Percentiles rank a stretch among this genome's conserved stretches.
phyloP scores from a whole-genome alignment of 257 asterid species.

The Marsdenia floribunda region DNA sequence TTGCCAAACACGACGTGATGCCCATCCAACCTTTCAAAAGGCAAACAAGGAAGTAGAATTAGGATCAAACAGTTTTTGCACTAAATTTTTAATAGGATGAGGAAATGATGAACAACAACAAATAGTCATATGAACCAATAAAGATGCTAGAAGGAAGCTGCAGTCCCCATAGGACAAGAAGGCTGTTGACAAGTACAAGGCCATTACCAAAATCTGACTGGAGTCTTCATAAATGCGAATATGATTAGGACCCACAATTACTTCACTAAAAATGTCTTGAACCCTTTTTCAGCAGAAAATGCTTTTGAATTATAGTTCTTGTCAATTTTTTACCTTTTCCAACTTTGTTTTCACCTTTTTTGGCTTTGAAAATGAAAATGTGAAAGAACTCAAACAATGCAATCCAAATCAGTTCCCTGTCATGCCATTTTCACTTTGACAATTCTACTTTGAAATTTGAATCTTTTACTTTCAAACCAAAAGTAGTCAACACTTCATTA shows the following conservation, averaged over 20 bases:
- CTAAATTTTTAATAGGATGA: neutral
- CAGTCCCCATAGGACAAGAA: neutral
- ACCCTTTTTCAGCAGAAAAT: neutral
- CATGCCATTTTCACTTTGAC: neutral
- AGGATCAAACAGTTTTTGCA: neutral
- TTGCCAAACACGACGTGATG: slow-evolving; percentile 90
- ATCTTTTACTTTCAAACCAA: neutral
- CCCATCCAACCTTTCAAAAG: slow-evolving; percentile 69
- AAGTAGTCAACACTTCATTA: neutral
- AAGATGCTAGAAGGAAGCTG: too few species aligned
- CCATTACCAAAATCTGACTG: neutral
- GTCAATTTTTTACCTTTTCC: neutral
- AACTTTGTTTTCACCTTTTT: neutral
- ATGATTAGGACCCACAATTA: too few species aligned
- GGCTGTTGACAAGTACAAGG: neutral
- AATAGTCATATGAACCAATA: neutral
- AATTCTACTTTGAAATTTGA: neutral
- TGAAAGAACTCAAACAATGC: neutral
- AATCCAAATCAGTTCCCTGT: neutral
- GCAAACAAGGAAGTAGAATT: slow-evolving; percentile 5
- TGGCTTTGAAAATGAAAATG: neutral
- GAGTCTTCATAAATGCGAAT: too few species aligned
- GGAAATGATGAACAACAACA: neutral
- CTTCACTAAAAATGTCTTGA: neutral
- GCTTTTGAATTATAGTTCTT: neutral